Conservation (phyloP, 2,329 filamentous ascomycete species). For the Trichoderma semiorbis region DNA sequence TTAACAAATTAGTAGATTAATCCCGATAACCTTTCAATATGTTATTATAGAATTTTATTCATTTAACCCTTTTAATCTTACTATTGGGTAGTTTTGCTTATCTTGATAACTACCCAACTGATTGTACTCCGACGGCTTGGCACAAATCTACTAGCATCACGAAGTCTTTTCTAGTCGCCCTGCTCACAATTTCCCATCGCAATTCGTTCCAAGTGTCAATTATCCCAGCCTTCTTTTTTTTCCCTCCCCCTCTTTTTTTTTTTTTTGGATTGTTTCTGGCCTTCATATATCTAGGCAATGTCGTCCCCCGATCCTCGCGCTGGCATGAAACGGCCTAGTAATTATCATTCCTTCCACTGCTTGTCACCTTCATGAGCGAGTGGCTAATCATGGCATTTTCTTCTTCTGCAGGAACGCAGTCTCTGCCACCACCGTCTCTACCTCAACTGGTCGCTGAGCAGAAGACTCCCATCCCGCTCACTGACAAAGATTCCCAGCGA, state of each 20-base stretch:
- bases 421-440: conserved; percentile 84
- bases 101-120: not conserved
- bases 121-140: not conserved
- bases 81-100: not conserved
- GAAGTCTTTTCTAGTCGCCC: not conserved
- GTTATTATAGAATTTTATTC: not conserved
- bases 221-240: not conserved
- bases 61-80: not conserved
- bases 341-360: conserved; percentile 22
- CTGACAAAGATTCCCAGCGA: conserved; percentile 86
- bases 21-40: not conserved
- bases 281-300: conserved; percentile 27
- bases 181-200: not conserved
- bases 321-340: conserved; percentile 44
- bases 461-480: conserved; percentile 74
- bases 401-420: conserved; percentile 70
- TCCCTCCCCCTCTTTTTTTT: not conserved
- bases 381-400: conserved; percentile 21
- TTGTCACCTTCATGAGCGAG: not conserved
- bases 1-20: not conserved
- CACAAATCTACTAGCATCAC: not conserved
- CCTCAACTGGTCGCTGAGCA: conserved; percentile 94
- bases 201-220: not conserved
- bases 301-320: conserved; percentile 40
- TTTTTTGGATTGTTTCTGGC: not conserved